These are phyloP conservation scores for Ceratobasidium sp. DNA, from an alignment of 1,284 basidiomycete genomes.

Conservation along the genomic window DNA sequence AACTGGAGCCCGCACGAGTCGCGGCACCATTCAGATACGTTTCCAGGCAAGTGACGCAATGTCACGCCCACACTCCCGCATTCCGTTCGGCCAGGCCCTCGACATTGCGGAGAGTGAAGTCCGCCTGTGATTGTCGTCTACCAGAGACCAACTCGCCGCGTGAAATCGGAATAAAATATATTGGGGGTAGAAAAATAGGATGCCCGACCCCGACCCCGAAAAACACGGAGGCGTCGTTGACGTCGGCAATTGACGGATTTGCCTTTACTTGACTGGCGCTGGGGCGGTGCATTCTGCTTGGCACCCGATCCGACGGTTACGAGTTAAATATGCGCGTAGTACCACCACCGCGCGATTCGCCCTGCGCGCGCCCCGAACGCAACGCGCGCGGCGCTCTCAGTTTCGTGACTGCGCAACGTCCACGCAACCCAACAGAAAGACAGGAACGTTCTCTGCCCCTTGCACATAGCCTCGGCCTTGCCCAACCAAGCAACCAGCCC, in stretches of 20 bases:
- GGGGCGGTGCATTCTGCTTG: neutral
- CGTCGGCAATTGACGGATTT: neutral
- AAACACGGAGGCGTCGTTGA: neutral
- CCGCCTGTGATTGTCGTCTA: conserved; percentile 1
- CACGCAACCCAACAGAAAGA: neutral
- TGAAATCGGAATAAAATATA: neutral
- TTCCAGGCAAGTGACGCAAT: neutral
- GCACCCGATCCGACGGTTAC: conserved; percentile 3
- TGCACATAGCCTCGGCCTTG: conserved; percentile 9
- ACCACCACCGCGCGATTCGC: conserved; percentile 8
- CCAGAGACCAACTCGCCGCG: neutral
- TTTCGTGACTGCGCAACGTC: conserved; percentile 16
- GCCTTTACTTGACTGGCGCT: neutral
- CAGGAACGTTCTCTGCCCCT: neutral
- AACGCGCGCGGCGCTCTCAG: neutral
- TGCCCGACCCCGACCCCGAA: neutral
- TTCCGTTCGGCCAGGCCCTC: neutral
- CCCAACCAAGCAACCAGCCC: neutral
- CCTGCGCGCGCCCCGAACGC: neutral
- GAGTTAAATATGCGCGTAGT: neutral
- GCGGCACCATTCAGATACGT: neutral
- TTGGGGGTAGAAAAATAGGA: neutral
- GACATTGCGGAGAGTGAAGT: neutral
- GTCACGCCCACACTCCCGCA: conserved; percentile 14
- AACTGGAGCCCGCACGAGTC: conserved; percentile 4